Conservation (phyloP, 2,329 filamentous ascomycete species). For the Phialophora verrucosa region DNA sequence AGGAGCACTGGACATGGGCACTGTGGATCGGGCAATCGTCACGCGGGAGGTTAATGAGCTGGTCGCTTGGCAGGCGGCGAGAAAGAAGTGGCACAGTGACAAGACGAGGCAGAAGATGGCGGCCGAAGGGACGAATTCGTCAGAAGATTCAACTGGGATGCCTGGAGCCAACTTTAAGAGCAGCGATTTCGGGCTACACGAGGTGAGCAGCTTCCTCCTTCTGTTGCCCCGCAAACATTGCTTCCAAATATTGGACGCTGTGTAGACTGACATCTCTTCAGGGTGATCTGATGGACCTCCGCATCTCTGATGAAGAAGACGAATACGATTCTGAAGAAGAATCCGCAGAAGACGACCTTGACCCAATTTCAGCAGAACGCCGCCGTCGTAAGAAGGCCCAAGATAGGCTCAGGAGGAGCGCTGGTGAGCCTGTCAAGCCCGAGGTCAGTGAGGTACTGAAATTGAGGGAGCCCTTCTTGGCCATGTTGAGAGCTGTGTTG, state of each 20-base stretch:
- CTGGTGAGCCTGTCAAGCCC: constrained; percentile 85
- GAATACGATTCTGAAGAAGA: constrained; percentile 66
- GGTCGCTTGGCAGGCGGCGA: constrained; percentile 90
- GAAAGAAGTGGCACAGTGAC: constrained; percentile 97
- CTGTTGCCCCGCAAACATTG: background rate
- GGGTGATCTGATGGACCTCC: constrained; percentile 81
- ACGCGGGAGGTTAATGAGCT: constrained; percentile 81
- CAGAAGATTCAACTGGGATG: constrained; percentile 53
- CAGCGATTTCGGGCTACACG: constrained; percentile 87
- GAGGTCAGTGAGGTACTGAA: constrained; percentile 78
- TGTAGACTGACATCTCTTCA: constrained; percentile 38
- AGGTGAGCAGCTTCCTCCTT: constrained; percentile 56
- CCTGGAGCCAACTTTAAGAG: constrained; percentile 70
- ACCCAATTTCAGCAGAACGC: constrained; percentile 87
- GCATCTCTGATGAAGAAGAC: constrained; percentile 74
- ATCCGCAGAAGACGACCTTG: constrained; percentile 77
- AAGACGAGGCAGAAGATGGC: constrained; percentile 99
- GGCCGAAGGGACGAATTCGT: constrained; percentile 65
- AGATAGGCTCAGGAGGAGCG: constrained; percentile 77
- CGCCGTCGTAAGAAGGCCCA: constrained; percentile 76
- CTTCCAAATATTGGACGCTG: background rate
- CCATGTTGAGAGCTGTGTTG: constrained; percentile 80
- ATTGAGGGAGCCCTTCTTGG: constrained; percentile 77
- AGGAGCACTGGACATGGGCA: constrained; percentile 70
- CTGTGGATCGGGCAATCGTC: constrained; percentile 73